Evolutionary conservation across 2,329 filamentous ascomycete species (phyloP).

Genomic region (Fusarium sp.): DNA sequence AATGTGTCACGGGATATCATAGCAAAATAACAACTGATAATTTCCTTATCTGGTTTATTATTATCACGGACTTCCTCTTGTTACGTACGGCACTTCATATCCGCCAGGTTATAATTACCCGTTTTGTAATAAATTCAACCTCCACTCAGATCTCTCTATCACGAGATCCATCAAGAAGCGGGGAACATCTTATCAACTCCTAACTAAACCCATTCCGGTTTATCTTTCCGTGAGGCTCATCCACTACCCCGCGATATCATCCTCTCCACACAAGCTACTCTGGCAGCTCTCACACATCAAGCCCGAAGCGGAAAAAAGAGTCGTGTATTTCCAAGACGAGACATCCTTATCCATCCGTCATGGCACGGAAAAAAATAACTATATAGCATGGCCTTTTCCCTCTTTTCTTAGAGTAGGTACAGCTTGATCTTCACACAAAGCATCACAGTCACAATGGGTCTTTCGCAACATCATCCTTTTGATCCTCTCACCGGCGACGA

Average conservation of each 20-base stretch:
- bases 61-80: neutral
- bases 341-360: neutral
- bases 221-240: conserved; percentile 36
- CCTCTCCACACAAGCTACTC: neutral
- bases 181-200: conserved; percentile 7
- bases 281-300: conserved; percentile 6
- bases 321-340: conserved; percentile 22
- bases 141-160: neutral
- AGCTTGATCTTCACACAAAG: neutral
- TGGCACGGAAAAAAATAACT: conserved; percentile 3
- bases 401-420: neutral
- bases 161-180: neutral
- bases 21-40: neutral
- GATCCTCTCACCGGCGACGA: conserved; percentile 72
- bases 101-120: conserved; percentile 18
- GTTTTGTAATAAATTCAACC: conserved; percentile 12
- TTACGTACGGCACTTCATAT: neutral
- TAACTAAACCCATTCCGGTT: conserved; percentile 29
- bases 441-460: conserved; percentile 10
- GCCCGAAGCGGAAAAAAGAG: conserved; percentile 38
- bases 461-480: conserved; percentile 40
- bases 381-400: conserved; percentile 21
- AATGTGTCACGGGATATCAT: neutral
- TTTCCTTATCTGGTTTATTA: neutral
- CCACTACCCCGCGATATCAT: conserved; percentile 15